Evolutionary conservation across 202 grass and related monocot genomes (phyloP).

Genomic region (Saccharum hybrid): DNA sequence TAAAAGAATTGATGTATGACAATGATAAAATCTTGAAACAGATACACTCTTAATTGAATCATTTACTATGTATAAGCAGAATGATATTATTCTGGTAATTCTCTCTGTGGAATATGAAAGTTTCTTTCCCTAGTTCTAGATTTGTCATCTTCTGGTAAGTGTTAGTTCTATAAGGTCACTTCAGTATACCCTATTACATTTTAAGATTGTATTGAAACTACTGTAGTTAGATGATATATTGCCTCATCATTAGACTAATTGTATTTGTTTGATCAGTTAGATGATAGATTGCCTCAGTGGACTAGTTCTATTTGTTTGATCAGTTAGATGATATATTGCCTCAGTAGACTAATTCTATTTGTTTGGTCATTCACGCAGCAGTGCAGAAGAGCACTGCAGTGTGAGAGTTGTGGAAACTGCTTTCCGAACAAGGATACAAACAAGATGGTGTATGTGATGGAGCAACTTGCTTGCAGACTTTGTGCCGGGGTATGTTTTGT

Average conservation of each 20-base stretch:
- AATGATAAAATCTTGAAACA: constrained; percentile 17
- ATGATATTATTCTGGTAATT: constrained; percentile 18
- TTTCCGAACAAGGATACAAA: constrained; percentile 58
- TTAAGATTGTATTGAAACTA: constrained; percentile 27
- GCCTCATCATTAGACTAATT: background rate
- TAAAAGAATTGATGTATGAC: background rate
- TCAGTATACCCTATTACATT: background rate
- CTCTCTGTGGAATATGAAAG: constrained; percentile 1
- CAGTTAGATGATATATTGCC: constrained; percentile 23
- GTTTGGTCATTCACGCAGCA: constrained; percentile 42
- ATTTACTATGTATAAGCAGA: constrained; percentile 23
- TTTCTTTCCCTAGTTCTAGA: constrained; percentile 16
- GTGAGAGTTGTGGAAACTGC: constrained; percentile 75
- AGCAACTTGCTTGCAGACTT: constrained; percentile 63
- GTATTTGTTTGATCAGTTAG: background rate
- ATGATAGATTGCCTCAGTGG: constrained; percentile 31
- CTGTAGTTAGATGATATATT: constrained; percentile 22
- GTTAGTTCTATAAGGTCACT: constrained; percentile 7
- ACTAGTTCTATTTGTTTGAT: constrained; percentile 46
- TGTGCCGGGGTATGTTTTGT: constrained; percentile 68
- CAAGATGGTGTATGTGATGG: constrained; percentile 57
- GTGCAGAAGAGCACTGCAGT: constrained; percentile 60
- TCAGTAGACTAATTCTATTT: constrained; percentile 52
- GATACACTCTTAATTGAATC: constrained; percentile 24
- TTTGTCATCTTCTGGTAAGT: background rate